Base-by-base conservation (phyloP, 2,329 filamentous ascomycete species). In the Cercospora sp. region DNA sequence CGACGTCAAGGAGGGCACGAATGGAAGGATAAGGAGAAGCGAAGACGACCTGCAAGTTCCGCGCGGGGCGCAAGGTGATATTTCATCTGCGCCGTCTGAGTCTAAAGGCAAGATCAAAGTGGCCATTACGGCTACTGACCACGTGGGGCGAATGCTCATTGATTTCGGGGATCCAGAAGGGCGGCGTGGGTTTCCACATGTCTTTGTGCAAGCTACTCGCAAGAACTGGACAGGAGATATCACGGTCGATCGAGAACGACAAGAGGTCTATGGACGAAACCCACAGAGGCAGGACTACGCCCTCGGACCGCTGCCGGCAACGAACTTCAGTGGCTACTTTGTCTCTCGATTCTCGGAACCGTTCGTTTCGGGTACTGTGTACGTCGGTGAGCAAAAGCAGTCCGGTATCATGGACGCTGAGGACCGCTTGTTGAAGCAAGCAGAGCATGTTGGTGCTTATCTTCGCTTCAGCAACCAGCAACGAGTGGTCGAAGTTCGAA, bases 251-350 rank as follows among this genome's bases (percentile, higher is more conserved):
- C 60, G 74, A 0, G 60, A 73, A 2, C 73, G 63, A 8, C 75
- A 66, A 51, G 83, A 84, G 65, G 72, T 84, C 12, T 82, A 74
- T 13, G 82, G 82, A 0, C 81, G 78, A 30, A 84, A 84, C 64
- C 78, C 81, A 0, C 81, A 84, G 69, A 75, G 82, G 40, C 82
- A 84, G 69, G 82, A 84, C 63, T 84, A 83, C 62, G 75, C 77
- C 6, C 70, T 84, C 0, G 82, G 83, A 1, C 82, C 82, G 2
- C 77, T 81, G 53, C 79, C 75, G 20, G 80, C 82, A 1, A 63
- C 74, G 3, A 79, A 77, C 0, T 84, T 84, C 69, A 79, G 75
- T 1, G 80, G 81, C 7, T 84, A 83, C 69, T 84, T 84, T 63
- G 82, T 84, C 0, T 82, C 82, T 9, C 79, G 80, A 3, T 84